Conservation (phyloP, 768 basidiomycete species). For the Boletus sp. region DNA sequence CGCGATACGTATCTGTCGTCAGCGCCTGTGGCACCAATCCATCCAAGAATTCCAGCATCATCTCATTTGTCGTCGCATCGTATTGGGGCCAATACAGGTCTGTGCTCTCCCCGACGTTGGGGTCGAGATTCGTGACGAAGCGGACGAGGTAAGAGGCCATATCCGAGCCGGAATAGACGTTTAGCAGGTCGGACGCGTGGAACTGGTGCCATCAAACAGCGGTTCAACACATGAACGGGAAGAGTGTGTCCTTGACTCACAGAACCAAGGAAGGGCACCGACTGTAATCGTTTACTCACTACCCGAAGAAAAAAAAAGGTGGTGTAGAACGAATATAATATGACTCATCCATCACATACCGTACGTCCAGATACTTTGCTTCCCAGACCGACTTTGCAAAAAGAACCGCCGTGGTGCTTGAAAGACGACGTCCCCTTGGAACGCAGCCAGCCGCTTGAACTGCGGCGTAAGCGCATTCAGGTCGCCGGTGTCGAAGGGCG, state of each 20-base stretch:
- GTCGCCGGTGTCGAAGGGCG: conserved; percentile 49
- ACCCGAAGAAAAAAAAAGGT: not conserved
- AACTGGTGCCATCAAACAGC: conserved; percentile 24
- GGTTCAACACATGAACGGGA: not conserved
- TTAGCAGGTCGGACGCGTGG: conserved; percentile 43
- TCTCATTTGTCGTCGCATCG: conserved; percentile 27
- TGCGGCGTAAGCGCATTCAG: conserved; percentile 46
- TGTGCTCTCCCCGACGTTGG: conserved; percentile 35
- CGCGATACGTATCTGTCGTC: conserved; percentile 44
- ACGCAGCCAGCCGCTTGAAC: conserved; percentile 50
- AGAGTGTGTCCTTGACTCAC: conserved; percentile 24
- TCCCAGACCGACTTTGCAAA: conserved; percentile 36
- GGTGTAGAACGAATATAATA: not conserved
- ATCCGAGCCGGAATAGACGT: conserved; percentile 42
- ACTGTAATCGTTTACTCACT: conserved; percentile 50
- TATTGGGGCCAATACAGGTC: conserved; percentile 47
- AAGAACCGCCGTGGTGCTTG: conserved; percentile 50
- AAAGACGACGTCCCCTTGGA: conserved; percentile 51
- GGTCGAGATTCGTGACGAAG: conserved; percentile 27
- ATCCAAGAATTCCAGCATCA: conserved; percentile 42
- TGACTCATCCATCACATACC: conserved; percentile 3
- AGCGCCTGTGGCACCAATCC: conserved; percentile 33
- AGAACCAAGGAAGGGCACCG: conserved; percentile 43
- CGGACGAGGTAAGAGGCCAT: conserved; percentile 38
- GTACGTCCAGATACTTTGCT: conserved; percentile 40